Evolutionary conservation across 2,329 filamentous ascomycete species (phyloP), one percentile per base, ranked within the genome.

Genomic region (Talaromyces atroroseus): DNA sequence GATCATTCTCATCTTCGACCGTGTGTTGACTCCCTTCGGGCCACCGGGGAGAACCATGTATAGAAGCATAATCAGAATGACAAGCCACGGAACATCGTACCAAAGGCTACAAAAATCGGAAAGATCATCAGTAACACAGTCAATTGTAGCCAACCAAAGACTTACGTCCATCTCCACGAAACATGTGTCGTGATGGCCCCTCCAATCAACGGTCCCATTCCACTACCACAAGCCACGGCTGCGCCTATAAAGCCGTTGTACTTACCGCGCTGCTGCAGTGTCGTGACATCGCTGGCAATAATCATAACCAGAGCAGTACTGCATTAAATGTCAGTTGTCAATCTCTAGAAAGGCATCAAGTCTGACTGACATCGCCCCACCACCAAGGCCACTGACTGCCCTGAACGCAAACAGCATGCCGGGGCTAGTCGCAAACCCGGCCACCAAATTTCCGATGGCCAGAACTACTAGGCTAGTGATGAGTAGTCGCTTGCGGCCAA

Each of bases 401-500:
- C 82, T 74, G 62, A 82, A 82, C 16, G 77, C 70, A 68, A 82
- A 84, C 6, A 85, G 73, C 68, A 79, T 76, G 26, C 75, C 72
- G 1, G 76, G 73, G 49, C 74, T 80, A 29, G 71, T 70, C 0
- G 79, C 71, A 26, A 84, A 72, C 0, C 78, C 78, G 63, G 81
- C 83, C 0, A 81, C 68, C 46, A 85, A 66, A 62, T 83, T 80
- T 2, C 76, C 79, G 2, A 83, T 26, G 1, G 72, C 70, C n/a
- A 85, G 68, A 5, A 82, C 64, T 1, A 69, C 70, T 2, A 82
- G 68, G 2, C 77, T 76, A 0, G 71, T 71, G 2, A 84, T 62
- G 32, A 80, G 77, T 5, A 83, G 71, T 4, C 73, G 70, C 63
- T 83, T 83, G 18, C 82, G 74, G n/a, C 80, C 80, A 42, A 82